Evolutionary conservation across 139 green algal species (phyloP), one percentile per base, ranked within the genome.

Genomic region (Trebouxia sp.): DNA sequence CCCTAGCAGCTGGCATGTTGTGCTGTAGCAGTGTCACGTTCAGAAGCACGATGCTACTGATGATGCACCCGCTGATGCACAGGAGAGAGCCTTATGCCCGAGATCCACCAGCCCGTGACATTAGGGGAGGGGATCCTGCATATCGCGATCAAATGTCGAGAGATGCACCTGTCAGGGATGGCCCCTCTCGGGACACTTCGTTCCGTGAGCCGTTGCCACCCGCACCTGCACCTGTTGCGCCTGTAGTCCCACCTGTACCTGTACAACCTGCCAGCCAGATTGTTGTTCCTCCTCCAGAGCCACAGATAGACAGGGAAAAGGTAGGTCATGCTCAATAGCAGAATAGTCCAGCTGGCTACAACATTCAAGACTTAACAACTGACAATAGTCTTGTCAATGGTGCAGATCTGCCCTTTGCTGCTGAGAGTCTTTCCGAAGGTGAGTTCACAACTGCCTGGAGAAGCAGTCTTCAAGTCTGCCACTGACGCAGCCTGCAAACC

Each of bases 401-500:
- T 47, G 53, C 81, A 88, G 83, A 65, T 84, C 11, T 98, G 94
- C 82, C 94, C 94, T 20, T 53, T 98, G 65, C 90, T 98, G 37
- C 82, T 98, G 30, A 84, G 94, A 0, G 92, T 98, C 5, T 98
- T 98, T 51, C 75, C 85, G 4, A 77, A 82, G 81, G 62, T 86
- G 38, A 32, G 45, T 17, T 30, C 17, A n/a, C 28, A n/a, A n/a
- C n/a, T n/a, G n/a, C n/a, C n/a, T n/a, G n/a, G n/a, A n/a, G n/a
- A n/a, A n/a, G n/a, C n/a, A n/a, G n/a, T n/a, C n/a, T n/a, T n/a
- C n/a, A n/a, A n/a, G n/a, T n/a, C n/a, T n/a, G n/a, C n/a, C 26
- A 74, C 20, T 58, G 37, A 6, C 45, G 6, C 30, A 47, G 38
- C 69, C 20, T 15, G 35, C 28, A 50, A n/a, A 30, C 5, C 26